phyloP scores from a whole-genome alignment of 495 filamentous ascomycete genomes.

The Melanomma pulvis-pyrius region DNA sequence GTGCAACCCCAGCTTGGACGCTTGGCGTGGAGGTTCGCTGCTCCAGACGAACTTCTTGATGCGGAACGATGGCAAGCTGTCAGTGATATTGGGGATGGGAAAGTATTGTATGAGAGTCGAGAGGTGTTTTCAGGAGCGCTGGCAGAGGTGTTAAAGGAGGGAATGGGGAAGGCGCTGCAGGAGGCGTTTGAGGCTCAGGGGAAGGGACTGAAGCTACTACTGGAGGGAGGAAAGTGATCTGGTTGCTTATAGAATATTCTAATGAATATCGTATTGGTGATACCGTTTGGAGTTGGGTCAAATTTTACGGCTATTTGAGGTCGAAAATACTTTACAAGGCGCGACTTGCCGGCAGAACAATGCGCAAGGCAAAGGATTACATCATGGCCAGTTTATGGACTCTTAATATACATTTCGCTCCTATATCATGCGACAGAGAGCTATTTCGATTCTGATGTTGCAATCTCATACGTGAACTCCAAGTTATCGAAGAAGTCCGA shows the following conservation, averaged over 20 bases:
- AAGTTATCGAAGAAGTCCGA: not conserved
- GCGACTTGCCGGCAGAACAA: too few relatives aligned
- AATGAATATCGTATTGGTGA: not conserved
- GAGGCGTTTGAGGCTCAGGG: slow-evolving; percentile 30
- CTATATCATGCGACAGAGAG: too few relatives aligned
- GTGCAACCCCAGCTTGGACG: slow-evolving; percentile 22
- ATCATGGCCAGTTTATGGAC: too few relatives aligned
- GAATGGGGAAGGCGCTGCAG: slow-evolving; percentile 21
- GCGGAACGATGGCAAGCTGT: slow-evolving; percentile 30
- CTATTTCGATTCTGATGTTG: not conserved
- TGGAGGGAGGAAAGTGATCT: slow-evolving; percentile 7
- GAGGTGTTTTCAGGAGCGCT: slow-evolving; percentile 26
- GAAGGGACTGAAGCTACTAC: slow-evolving; percentile 14
- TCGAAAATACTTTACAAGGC: too few relatives aligned
- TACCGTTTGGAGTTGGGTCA: too few relatives aligned
- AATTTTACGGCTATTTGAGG: too few relatives aligned
- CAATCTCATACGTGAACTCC: not conserved
- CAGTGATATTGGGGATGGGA: slow-evolving; percentile 16
- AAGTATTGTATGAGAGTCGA: slow-evolving; percentile 33
- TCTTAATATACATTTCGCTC: too few relatives aligned
- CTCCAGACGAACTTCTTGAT: not conserved
- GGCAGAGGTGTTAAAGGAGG: slow-evolving; percentile 13
- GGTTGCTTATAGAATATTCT: not conserved
- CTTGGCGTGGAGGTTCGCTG: slow-evolving; percentile 26
- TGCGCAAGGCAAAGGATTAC: too few relatives aligned